Base-by-base conservation (phyloP, 805 yeast species). In the Candida maesae region DNA sequence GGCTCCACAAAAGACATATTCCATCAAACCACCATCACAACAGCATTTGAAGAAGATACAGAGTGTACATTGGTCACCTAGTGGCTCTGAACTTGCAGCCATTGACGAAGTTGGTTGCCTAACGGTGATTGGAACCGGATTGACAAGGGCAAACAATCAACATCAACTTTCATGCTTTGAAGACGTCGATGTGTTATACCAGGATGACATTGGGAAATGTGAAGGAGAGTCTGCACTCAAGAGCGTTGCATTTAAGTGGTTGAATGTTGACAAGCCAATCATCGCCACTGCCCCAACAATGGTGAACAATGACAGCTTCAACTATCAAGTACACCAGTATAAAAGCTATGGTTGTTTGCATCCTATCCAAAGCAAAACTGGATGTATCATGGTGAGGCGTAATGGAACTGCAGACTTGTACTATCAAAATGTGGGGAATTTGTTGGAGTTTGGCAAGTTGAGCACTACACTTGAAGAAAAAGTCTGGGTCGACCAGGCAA, bases 31-130 rank as follows among this genome's bases (percentile, higher is more conserved):
- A 15, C 49, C 54, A 16, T 56, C 48, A n/a, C 57, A 55, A 15
- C 49, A 49, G 16, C 34, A 23, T 6, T 12, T 44, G 4, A 16
- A 31, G 4, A 18, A 32, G 3, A 27, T 47, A 6, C 44, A 44
- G 33, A 34, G 14, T 19, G 42, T 87, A 6, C 66, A 73, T 29
- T 93, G 96, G 89, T 81, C 93, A 44, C 77, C 79, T 35, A 67
- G 81, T 1, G 91, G 91, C 33, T 79, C 84, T 42, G 95, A 90
- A 55, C 69, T 93, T 35, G 95, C 95, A 2, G 76, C 84, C 4
- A 70, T 84, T 33, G 98, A 90, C 59, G 72, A 70, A 17, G 57
- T 68, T 27, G 96, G 96, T 2, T 78, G 81, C 42, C 62, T 81
- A 33, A 73, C 84, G 3, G 71, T 81, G 44, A 56, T 73, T 17